Conservation (phyloP, 2,329 filamentous ascomycete genomes). For the Gaeumannomyces tritici region DNA sequence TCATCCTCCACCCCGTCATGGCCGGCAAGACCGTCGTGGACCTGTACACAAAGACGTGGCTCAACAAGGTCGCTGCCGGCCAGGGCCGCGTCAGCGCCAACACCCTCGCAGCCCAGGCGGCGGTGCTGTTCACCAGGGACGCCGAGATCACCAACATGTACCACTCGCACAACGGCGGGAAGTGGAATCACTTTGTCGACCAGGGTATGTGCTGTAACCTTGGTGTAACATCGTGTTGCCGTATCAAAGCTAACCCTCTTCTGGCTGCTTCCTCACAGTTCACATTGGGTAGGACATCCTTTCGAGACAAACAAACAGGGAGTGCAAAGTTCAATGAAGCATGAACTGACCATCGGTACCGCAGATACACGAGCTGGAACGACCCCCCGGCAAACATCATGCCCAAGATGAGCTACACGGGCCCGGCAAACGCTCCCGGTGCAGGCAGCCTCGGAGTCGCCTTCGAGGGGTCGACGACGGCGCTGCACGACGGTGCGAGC, state of each 20-base stretch:
- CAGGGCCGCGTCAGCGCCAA: slow-evolving; percentile 38
- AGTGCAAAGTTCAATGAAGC: no score
- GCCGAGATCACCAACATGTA: slow-evolving; percentile 30
- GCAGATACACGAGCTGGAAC: slow-evolving; percentile 34
- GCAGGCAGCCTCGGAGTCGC: slow-evolving; percentile 30
- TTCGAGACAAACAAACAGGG: background rate
- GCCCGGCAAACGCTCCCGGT: slow-evolving; percentile 1
- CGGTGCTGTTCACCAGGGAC: slow-evolving; percentile 32
- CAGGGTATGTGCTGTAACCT: slow-evolving; percentile 20
- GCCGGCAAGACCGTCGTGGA: slow-evolving; percentile 43
- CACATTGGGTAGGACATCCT: background rate
- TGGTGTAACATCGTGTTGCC: slow-evolving; percentile 10
- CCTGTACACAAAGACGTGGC: slow-evolving; percentile 33
- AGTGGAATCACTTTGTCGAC: slow-evolving; percentile 33
- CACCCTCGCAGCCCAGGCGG: slow-evolving; percentile 26
- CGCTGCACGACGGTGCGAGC: background rate
- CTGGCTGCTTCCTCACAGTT: background rate
- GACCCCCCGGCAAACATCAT: slow-evolving; percentile 42
- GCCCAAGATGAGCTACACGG: slow-evolving; percentile 35
- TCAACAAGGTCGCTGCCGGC: slow-evolving; percentile 32
- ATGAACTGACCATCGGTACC: no score
- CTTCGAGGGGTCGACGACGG: slow-evolving; percentile 26
- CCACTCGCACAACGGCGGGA: slow-evolving; percentile 27
- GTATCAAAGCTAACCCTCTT: slow-evolving; percentile 10
- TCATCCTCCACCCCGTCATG: slow-evolving; percentile 45